Evolutionary conservation across 1,284 basidiomycete genomes (phyloP), one percentile per base, ranked within the genome.

Genomic region (Marasmius tenuissimus): DNA sequence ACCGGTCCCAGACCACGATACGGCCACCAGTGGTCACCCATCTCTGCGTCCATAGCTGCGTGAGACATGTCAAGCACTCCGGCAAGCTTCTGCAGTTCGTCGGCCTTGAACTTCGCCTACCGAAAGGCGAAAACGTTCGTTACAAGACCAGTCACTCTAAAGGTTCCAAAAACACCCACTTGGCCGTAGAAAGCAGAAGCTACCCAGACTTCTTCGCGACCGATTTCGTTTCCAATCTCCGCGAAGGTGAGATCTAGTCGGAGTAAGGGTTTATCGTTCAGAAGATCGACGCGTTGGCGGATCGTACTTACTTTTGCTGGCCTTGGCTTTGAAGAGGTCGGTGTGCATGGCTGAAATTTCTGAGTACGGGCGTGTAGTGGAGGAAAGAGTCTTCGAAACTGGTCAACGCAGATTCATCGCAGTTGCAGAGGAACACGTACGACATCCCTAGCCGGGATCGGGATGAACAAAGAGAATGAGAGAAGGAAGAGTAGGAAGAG

Each of bases 171-270:
- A 27, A 27, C 27, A 27, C 78, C 34, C 63, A 88, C 89, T 78
- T 94, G 92, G 8, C 91, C 93, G 68, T 93, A 95, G 76, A 96
- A 93, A 47, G 91, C 83, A 0, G 93, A 86, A 1, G 93, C 93
- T 18, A 93, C 84, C 92, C 92, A 96, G 42, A 95, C 84, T 73
- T 96, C 93, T 68, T 93, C 90, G 69, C 84, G 87, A n/a, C 83
- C 85, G 62, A 95, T 81, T 11, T 79, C 78, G 62, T 87, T 79
- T 5, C 84, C 91, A 65, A 95, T 87, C 52, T 85, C 77, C 54
- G 87, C 90, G 66, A 94, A 95, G 12, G 88, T 88, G 63, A 91
- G 69, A n/a, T 86, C 90, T 88, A 67, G 38, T 34, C 50, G 37
- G 45, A 16, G 57, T 68, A 57, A 51, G 57, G 38, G 52, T 61